Evolutionary conservation across 2,329 filamentous ascomycete species (phyloP).

Genomic region (Fusarium bactridioides): DNA sequence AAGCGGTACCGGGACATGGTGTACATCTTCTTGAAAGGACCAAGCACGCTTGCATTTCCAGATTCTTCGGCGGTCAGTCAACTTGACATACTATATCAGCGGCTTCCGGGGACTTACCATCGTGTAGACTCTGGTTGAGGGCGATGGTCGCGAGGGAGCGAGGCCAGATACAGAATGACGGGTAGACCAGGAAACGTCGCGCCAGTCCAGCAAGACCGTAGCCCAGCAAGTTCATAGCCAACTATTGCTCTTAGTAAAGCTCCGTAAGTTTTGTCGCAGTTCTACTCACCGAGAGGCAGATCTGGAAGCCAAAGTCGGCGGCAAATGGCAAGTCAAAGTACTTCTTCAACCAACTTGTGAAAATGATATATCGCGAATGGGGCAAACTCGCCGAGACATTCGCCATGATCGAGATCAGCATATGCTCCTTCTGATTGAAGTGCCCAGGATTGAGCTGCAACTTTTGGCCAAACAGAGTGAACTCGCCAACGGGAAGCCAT

Average conservation of each 20-base stretch:
- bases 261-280: fast-evolving
- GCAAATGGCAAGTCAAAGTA: conserved; percentile 37
- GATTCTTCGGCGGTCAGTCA: background rate
- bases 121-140: conserved; percentile 33
- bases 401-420: conserved; percentile 64
- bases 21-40: conserved; percentile 31
- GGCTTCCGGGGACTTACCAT: background rate
- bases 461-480: conserved; percentile 52
- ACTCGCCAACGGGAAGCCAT: conserved; percentile 54
- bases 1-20: conserved; percentile 33
- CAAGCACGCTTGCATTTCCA: conserved; percentile 13
- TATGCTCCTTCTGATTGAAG: conserved; percentile 67
- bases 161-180: conserved; percentile 43
- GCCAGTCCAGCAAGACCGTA: conserved; percentile 62
- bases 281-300: conserved; percentile 16
- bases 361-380: conserved; percentile 33
- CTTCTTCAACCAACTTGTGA: conserved; percentile 35
- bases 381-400: conserved; percentile 34
- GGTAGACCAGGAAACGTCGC: conserved; percentile 61
- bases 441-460: conserved; percentile 60
- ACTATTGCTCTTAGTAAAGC: background rate
- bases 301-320: conserved; percentile 47
- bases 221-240: conserved; percentile 53
- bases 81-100: fast-evolving
- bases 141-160: conserved; percentile 46